Evolutionary conservation across 2,329 filamentous ascomycete species (phyloP).

Genomic region (Aspergillus sp.): DNA sequence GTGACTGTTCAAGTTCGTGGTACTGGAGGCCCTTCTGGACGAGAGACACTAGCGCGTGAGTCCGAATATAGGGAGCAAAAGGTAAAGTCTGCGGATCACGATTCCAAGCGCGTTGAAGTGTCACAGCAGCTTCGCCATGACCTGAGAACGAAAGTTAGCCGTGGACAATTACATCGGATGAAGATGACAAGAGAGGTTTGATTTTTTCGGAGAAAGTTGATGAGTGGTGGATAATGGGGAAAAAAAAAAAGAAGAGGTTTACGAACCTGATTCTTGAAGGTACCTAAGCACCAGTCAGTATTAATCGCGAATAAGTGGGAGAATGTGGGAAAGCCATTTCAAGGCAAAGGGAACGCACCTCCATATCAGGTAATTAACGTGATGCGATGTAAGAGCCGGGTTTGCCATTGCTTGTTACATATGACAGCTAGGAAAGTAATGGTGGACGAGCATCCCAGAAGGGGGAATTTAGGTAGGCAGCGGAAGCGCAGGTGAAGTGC

Average conservation of each 20-base stretch:
- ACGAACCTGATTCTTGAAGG: slow-evolving; percentile 56
- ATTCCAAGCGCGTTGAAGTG: slow-evolving; percentile 63
- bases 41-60: slow-evolving; percentile 59
- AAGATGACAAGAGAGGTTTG: not conserved
- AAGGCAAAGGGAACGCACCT: slow-evolving; percentile 48
- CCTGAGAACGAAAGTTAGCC: slow-evolving; percentile 36
- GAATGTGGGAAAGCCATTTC: slow-evolving; percentile 12
- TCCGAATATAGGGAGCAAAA: slow-evolving; percentile 60
- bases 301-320: slow-evolving; percentile 7
- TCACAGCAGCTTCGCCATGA: slow-evolving; percentile 59
- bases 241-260: slow-evolving; percentile 14
- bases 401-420: slow-evolving; percentile 48
- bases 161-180: not conserved
- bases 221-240: slow-evolving; percentile 3
- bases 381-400: slow-evolving; percentile 51
- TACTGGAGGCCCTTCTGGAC: slow-evolving; percentile 64
- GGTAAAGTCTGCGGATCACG: slow-evolving; percentile 61
- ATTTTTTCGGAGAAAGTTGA: not conserved
- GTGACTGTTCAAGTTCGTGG: slow-evolving; percentile 50
- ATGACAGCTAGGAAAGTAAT: slow-evolving; percentile 35
- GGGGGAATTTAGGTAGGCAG: slow-evolving; percentile 13
- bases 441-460: slow-evolving; percentile 27
- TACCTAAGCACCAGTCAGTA: slow-evolving; percentile 41
- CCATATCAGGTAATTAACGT: slow-evolving; percentile 70
- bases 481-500: slow-evolving; percentile 7